Conservation (phyloP, 495 filamentous ascomycete species). For the Penicillium subrubescens region DNA sequence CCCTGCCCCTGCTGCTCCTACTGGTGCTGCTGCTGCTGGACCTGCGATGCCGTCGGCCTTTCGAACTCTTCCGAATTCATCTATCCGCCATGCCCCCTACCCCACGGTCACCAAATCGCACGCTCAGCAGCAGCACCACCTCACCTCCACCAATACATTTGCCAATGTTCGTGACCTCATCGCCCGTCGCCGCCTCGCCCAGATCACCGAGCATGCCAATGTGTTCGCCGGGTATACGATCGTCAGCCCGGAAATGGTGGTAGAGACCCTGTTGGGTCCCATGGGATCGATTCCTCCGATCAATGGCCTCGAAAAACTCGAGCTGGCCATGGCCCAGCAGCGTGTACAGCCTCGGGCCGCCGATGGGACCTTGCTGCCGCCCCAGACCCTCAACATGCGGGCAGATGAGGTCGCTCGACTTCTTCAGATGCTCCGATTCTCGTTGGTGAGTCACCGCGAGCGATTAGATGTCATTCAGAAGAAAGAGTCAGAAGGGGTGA, state of each 20-base stretch:
- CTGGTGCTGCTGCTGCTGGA: slow-evolving; percentile 43
- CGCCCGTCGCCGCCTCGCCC: slow-evolving; percentile 49
- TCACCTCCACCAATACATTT: slow-evolving; percentile 47
- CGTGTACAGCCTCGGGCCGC: slow-evolving; percentile 48
- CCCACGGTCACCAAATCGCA: slow-evolving; percentile 45
- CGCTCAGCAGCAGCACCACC: slow-evolving; percentile 42
- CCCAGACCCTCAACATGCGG: slow-evolving; percentile 51
- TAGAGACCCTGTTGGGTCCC: slow-evolving; percentile 50
- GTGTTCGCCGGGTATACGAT: slow-evolving; percentile 52
- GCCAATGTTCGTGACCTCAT: slow-evolving; percentile 53
- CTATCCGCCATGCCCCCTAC: slow-evolving; percentile 47
- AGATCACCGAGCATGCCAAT: slow-evolving; percentile 56
- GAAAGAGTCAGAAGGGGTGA: slow-evolving; percentile 44
- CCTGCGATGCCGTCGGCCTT: slow-evolving; percentile 56
- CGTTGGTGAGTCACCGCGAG: slow-evolving; percentile 48
- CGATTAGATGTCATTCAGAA: slow-evolving; percentile 49
- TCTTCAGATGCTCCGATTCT: slow-evolving; percentile 52
- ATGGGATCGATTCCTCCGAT: slow-evolving; percentile 50
- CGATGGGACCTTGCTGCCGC: slow-evolving; percentile 45
- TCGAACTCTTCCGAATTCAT: slow-evolving; percentile 47
- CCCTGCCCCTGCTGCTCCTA: slow-evolving; percentile 30
- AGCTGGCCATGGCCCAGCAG: slow-evolving; percentile 52
- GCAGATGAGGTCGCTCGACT: slow-evolving; percentile 51
- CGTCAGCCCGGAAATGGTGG: slow-evolving; percentile 50
- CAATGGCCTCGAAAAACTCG: slow-evolving; percentile 50